Percentiles rank a stretch among this genome's conserved stretches.
phyloP scores from a whole-genome alignment of 257 asterid species.

The Solanum chmielewskii region DNA sequence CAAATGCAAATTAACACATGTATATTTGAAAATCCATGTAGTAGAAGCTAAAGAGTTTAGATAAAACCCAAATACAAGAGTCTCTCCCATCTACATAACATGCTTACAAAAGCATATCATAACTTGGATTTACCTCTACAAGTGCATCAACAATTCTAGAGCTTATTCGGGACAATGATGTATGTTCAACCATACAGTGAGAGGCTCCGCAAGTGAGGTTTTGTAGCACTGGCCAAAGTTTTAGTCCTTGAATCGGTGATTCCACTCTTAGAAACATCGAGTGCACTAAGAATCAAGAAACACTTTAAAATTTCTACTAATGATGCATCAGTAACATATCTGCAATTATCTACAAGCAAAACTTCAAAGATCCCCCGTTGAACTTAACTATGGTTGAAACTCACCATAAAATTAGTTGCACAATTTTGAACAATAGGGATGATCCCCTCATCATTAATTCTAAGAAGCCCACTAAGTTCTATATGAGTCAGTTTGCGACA shows the following conservation, averaged over 20 bases:
- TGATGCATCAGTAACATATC: slow-evolving; percentile 36
- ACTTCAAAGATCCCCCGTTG: slow-evolving; percentile 42
- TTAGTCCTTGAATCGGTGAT: slow-evolving; percentile 6
- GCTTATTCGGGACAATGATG: slow-evolving; percentile 50
- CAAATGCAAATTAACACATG: background rate
- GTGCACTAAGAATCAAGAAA: slow-evolving; percentile 42
- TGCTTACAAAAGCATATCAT: slow-evolving; percentile 49
- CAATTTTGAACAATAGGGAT: slow-evolving; percentile 39
- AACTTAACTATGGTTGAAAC: slow-evolving; percentile 35
- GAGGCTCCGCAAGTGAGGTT: slow-evolving; percentile 38
- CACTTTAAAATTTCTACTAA: slow-evolving; percentile 33
- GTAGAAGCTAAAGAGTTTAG: background rate
- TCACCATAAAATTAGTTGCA: slow-evolving; percentile 31
- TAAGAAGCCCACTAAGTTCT: slow-evolving; percentile 38
- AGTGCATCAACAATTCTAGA: slow-evolving; percentile 27
- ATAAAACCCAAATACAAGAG: background rate
- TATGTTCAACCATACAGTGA: slow-evolving; percentile 61
- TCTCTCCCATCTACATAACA: too few relatives aligned
- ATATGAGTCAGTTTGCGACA: slow-evolving; percentile 49
- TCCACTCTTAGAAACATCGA: slow-evolving; percentile 45
- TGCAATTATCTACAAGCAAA: slow-evolving; percentile 57
- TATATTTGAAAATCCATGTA: too few relatives aligned
- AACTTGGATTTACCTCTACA: slow-evolving; percentile 41
- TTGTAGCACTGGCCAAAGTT: background rate
- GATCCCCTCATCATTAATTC: slow-evolving; percentile 40